These are phyloP conservation scores for Parasitella parasitica DNA, from an alignment of 371 early-diverging fungal genomes.

Conservation along the genomic window DNA sequence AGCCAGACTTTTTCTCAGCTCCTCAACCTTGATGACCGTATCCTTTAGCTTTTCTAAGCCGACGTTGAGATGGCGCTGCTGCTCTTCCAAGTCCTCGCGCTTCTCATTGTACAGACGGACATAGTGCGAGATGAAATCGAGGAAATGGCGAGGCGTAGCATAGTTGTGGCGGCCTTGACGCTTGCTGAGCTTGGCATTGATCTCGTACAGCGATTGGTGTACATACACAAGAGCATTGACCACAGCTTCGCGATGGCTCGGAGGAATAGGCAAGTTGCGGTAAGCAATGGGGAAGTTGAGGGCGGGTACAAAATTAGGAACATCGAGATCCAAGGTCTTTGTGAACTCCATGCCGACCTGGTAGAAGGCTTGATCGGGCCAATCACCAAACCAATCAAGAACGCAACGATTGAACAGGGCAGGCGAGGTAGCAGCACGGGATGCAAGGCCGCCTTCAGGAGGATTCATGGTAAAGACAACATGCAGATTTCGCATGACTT, in stretches of 20 bases:
- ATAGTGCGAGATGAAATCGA: conserved; percentile 96
- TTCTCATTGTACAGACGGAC: conserved; percentile 89
- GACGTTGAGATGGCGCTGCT: conserved; percentile 96
- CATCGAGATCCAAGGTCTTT: conserved; percentile 84
- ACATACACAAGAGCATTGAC: conserved; percentile 91
- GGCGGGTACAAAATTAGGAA: conserved; percentile 68
- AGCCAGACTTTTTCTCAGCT: conserved; percentile 87
- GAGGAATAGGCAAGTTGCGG: conserved; percentile 71
- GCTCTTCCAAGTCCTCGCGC: conserved; percentile 95
- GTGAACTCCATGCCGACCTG: conserved; percentile 98
- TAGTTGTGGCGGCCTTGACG: conserved; percentile 81
- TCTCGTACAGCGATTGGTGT: conserved; percentile 86
- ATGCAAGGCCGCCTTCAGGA: conserved; percentile 91
- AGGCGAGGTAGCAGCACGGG: conserved; percentile 96
- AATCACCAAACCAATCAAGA: conserved; percentile 98
- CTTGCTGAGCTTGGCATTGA: conserved; percentile 83
- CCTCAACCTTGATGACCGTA: conserved; percentile 96
- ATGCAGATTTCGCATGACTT: conserved; percentile 95
- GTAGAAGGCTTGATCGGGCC: conserved; percentile 97
- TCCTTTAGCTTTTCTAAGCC: conserved; percentile 95
- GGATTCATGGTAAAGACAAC: conserved; percentile 99
- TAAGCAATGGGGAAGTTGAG: conserved; percentile 80
- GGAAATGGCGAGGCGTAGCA: conserved; percentile 96
- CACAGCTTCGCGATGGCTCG: conserved; percentile 83
- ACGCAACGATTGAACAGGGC: conserved; percentile 99